These are phyloP conservation scores for Boletus coccyginus DNA, from an alignment of 768 basidiomycete species.

Conservation along the genomic window DNA sequence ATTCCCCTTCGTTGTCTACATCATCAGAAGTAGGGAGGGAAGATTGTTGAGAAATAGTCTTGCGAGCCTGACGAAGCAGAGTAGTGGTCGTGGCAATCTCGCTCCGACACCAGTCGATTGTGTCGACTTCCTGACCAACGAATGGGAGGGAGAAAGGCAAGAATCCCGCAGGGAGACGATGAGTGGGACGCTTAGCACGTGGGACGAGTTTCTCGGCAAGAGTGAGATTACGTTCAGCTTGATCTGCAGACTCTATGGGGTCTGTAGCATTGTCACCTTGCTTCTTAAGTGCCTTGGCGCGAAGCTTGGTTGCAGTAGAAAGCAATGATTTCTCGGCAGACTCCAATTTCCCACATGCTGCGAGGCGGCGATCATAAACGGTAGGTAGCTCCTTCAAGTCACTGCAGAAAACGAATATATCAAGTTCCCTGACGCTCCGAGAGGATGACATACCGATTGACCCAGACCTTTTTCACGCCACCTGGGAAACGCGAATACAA, in stretches of 20 bases:
- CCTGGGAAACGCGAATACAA: slow-evolving; percentile 86
- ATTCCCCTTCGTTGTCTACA: slow-evolving; percentile 10
- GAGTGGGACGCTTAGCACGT: slow-evolving; percentile 69
- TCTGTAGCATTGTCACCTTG: slow-evolving; percentile 24
- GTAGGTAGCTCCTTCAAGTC: slow-evolving; percentile 87
- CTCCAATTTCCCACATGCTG: slow-evolving; percentile 79
- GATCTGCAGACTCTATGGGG: slow-evolving; percentile 18
- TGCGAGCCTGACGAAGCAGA: slow-evolving; percentile 51
- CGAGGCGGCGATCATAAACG: slow-evolving; percentile 70
- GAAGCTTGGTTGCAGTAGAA: slow-evolving; percentile 72
- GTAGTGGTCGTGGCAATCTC: slow-evolving; percentile 62
- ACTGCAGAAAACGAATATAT: slow-evolving; percentile 32
- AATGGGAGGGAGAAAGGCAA: slow-evolving; percentile 59
- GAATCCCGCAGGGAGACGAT: slow-evolving; percentile 58
- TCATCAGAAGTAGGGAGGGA: slow-evolving; percentile 23
- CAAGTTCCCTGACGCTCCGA: background rate
- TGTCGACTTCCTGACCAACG: slow-evolving; percentile 86
- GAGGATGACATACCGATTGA: slow-evolving; percentile 61
- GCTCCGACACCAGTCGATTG: slow-evolving; percentile 83
- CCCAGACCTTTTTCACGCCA: slow-evolving; percentile 88
- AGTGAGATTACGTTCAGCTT: slow-evolving; percentile 29
- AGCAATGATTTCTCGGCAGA: slow-evolving; percentile 78
- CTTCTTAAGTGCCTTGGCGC: slow-evolving; percentile 52
- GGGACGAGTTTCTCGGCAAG: slow-evolving; percentile 62
- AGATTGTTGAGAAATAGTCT: slow-evolving; percentile 21